phyloP scores from a whole-genome alignment of 106 monocot species.

The Posidonia australis region DNA sequence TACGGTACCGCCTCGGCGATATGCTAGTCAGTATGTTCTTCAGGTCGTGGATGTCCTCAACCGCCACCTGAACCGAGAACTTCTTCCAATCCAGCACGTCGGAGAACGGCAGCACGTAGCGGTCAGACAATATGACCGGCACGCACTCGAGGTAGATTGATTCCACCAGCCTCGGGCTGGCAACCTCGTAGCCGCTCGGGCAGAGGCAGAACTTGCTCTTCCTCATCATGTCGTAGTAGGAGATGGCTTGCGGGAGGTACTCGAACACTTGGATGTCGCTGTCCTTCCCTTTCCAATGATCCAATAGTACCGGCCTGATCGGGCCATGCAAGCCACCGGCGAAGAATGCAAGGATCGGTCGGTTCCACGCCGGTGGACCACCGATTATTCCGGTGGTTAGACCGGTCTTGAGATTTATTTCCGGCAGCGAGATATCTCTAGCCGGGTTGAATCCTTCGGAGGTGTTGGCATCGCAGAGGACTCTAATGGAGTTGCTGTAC shows the following conservation, averaged over 20 bases:
- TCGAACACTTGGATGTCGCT: slow-evolving; percentile 51
- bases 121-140: slow-evolving; percentile 68
- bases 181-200: slow-evolving; percentile 92
- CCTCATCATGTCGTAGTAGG: slow-evolving; percentile 73
- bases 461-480: slow-evolving; percentile 79
- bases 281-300: slow-evolving; percentile 71
- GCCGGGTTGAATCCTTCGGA: slow-evolving; percentile 75
- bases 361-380: slow-evolving; percentile 38
- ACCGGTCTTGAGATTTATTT: slow-evolving; percentile 55
- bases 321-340: slow-evolving; percentile 76
- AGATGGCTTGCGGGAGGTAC: slow-evolving; percentile 47
- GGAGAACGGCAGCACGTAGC: slow-evolving; percentile 63
- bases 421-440: slow-evolving; percentile 65
- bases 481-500: slow-evolving; percentile 61
- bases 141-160: slow-evolving; percentile 83
- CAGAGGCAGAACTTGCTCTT: slow-evolving; percentile 82
- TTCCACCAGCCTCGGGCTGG: slow-evolving; percentile 78
- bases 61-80: slow-evolving; percentile 58
- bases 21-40: slow-evolving; percentile 61
- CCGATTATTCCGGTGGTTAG: slow-evolving; percentile 26
- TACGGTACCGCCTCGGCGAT: slow-evolving; percentile 50
- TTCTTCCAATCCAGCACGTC: slow-evolving; percentile 77
- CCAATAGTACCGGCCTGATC: slow-evolving; percentile 49
- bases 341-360: slow-evolving; percentile 75
- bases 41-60: slow-evolving; percentile 53